These are phyloP conservation scores for Thalassiosira gravida DNA, from an alignment of 352 stramenopile species.

Conservation along the genomic window DNA sequence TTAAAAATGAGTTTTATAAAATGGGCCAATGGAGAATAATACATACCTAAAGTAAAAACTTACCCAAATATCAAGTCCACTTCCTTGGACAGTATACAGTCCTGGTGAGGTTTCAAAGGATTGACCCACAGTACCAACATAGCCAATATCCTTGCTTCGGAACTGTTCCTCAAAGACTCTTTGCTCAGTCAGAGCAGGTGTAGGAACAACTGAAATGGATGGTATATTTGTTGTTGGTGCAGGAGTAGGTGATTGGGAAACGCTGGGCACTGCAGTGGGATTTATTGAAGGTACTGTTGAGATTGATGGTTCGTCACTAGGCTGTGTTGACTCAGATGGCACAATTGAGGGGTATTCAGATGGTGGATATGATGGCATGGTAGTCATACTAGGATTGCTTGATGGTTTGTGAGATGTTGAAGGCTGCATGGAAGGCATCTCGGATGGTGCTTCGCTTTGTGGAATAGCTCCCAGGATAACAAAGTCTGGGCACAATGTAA, in stretches of 20 bases:
- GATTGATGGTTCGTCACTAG: conserved; percentile 16
- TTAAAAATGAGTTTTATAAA: no score
- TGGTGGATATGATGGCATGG: conserved; percentile 27
- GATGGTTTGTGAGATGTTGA: conserved; percentile 38
- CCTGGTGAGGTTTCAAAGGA: conserved; percentile 15
- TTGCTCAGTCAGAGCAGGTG: conserved; percentile 19
- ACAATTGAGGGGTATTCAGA: conserved; percentile 25
- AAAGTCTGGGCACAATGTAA: conserved; percentile 36
- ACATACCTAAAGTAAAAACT: conserved; percentile 2
- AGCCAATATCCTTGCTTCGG: conserved; percentile 36
- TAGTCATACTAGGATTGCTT: conserved; percentile 19
- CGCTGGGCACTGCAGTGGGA: conserved; percentile 19
- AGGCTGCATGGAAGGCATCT: conserved; percentile 34
- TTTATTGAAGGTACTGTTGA: background rate
- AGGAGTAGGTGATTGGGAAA: background rate
- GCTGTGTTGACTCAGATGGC: conserved; percentile 28
- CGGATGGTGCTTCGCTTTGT: conserved; percentile 50
- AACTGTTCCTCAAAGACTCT: conserved; percentile 49
- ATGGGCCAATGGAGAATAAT: no score
- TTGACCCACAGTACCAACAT: conserved; percentile 21
- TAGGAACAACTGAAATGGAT: conserved; percentile 25
- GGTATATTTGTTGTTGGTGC: background rate
- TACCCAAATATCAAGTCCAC: conserved; percentile 40
- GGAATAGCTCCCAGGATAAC: conserved; percentile 41
- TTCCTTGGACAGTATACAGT: conserved; percentile 42